Conservation (phyloP, 306 rosid genomes). For the Dryas alaskensis region DNA sequence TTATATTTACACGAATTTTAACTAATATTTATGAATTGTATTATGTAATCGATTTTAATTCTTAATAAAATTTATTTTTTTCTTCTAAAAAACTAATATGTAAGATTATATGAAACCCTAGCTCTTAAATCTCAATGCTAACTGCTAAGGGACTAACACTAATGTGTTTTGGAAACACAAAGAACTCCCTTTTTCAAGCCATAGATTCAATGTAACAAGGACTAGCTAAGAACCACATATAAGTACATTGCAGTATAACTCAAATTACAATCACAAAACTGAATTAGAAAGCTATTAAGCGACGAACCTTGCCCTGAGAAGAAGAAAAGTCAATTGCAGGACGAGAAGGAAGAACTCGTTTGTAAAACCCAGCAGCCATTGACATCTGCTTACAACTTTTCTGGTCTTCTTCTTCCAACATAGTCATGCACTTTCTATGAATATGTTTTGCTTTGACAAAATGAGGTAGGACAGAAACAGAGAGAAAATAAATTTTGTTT, state of each 20-base stretch:
- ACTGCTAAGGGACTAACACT: not conserved
- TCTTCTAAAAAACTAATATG: too few relatives aligned
- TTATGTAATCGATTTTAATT: too few relatives aligned
- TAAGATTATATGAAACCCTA: too few relatives aligned
- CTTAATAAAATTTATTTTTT: too few relatives aligned
- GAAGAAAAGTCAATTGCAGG: constrained; percentile 39
- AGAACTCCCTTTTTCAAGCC: too few relatives aligned
- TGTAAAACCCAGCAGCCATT: constrained; percentile 27
- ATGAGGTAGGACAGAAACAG: not conserved
- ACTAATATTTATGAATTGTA: too few relatives aligned
- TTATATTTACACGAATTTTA: too few relatives aligned
- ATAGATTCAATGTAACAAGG: too few relatives aligned
- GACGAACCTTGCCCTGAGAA: constrained; percentile 35
- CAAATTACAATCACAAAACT: not conserved
- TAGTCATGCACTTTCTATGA: not conserved
- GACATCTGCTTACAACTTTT: not conserved
- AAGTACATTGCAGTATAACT: too few relatives aligned
- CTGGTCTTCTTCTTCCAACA: not conserved
- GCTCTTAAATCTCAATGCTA: too few relatives aligned
- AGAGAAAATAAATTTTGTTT: not conserved
- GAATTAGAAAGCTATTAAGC: too few relatives aligned
- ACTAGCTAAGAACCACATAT: too few relatives aligned
- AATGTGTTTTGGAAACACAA: not conserved
- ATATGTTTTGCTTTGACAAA: not conserved
- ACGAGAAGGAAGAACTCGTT: constrained; percentile 35